Percentiles rank a stretch among this genome's conserved stretches.
phyloP scores from a whole-genome alignment of 164 flowering plant species.

The Piper longum region DNA sequence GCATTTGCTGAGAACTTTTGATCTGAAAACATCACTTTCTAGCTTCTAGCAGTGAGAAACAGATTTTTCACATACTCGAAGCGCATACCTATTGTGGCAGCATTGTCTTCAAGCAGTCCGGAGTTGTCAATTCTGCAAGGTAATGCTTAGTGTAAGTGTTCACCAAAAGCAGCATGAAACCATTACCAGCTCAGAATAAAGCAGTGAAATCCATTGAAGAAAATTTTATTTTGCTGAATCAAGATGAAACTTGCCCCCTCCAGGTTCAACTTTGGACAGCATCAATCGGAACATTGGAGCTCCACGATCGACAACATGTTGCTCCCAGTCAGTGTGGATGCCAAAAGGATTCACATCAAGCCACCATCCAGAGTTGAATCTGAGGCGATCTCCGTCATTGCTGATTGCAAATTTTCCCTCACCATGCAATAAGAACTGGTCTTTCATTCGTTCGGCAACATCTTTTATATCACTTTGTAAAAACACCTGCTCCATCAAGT shows the following conservation, averaged over 20 bases:
- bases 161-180: no score
- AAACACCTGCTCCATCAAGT: conserved; percentile 35
- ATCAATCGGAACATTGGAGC: conserved; percentile 57
- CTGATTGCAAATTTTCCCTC: conserved; percentile 36
- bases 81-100: no score
- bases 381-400: conserved; percentile 7
- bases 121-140: conserved; percentile 1
- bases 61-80: neutral
- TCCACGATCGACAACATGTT: conserved; percentile 64
- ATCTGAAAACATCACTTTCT: no score
- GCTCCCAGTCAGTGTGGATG: conserved; percentile 78
- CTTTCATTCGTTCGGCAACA: conserved; percentile 66
- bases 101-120: neutral
- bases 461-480: conserved; percentile 74
- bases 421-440: conserved; percentile 44
- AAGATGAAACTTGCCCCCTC: neutral
- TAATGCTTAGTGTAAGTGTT: no score
- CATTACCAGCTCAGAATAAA: neutral
- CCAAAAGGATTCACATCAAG: conserved; percentile 76
- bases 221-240: neutral
- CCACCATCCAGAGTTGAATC: conserved; percentile 28
- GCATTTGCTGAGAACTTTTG: no score
- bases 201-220: neutral
- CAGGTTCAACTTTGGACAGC: conserved; percentile 1
- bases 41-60: no score